Evolutionary conservation across 2,329 filamentous ascomycete genomes (phyloP).

Genomic region (Penicillium polonicum): DNA sequence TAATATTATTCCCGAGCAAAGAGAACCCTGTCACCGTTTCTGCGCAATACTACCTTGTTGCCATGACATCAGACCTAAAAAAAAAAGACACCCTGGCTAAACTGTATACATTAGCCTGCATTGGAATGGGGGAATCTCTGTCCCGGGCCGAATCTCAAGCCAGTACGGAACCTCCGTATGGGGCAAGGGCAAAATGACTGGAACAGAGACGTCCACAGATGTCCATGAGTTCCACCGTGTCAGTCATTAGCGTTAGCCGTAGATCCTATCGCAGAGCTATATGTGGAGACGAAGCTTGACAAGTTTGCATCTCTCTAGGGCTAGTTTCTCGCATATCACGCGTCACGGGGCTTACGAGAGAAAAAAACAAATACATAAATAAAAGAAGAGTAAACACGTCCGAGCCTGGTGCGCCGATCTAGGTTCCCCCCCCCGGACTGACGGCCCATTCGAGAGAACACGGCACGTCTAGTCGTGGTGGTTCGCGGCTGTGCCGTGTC

Average conservation of each 20-base stretch:
- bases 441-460: constrained; percentile 6
- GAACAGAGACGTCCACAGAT: background rate
- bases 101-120: background rate
- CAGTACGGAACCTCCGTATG: background rate
- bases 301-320: background rate
- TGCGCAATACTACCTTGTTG: background rate
- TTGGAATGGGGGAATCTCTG: constrained; percentile 7
- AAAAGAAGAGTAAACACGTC: background rate
- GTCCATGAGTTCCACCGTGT: constrained; percentile 4
- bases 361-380: background rate
- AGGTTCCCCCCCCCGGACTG: constrained; percentile 7
- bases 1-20: background rate
- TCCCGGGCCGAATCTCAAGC: constrained; percentile 21
- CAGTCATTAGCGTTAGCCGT: background rate
- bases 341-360: background rate
- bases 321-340: background rate
- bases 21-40: background rate
- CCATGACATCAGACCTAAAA: background rate
- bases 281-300: constrained; percentile 12
- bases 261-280: constrained; percentile 1
- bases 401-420: constrained; percentile 6
- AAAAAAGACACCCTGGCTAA: background rate
- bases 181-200: background rate
- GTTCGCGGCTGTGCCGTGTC: background rate
- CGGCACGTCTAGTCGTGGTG: background rate